phyloP scores from a whole-genome alignment of 2,329 filamentous ascomycete species.

The Fusarium bactridioides region DNA sequence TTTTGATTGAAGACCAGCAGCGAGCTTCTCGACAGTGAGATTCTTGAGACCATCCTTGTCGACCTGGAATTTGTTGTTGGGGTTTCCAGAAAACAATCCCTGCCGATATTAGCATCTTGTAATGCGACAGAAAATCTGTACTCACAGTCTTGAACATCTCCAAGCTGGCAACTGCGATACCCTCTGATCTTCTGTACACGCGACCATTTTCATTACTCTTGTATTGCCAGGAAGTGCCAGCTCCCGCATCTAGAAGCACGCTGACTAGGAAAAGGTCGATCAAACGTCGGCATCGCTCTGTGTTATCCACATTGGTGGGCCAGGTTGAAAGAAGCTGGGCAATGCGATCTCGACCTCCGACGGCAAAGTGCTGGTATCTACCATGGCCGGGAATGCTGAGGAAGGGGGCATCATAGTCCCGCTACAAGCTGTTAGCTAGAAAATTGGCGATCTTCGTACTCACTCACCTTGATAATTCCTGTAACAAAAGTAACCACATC shows the following conservation, averaged over 20 bases:
- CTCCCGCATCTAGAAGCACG: constrained; percentile 85
- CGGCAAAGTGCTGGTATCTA: constrained; percentile 83
- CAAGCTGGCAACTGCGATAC: constrained; percentile 76
- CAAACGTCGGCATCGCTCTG: constrained; percentile 77
- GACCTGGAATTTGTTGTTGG: constrained; percentile 84
- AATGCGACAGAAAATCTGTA: constrained; percentile 4
- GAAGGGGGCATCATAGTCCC: constrained; percentile 65
- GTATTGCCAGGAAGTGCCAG: constrained; percentile 90
- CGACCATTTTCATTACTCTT: constrained; percentile 89
- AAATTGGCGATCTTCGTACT: background rate
- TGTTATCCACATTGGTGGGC: constrained; percentile 72
- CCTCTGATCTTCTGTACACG: constrained; percentile 85
- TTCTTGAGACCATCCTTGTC: constrained; percentile 81
- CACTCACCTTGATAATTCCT: constrained; percentile 87
- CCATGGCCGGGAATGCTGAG: constrained; percentile 82
- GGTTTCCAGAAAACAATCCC: constrained; percentile 86
- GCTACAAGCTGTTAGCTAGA: constrained; percentile 44
- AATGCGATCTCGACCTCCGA: constrained; percentile 79
- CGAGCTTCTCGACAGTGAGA: constrained; percentile 77
- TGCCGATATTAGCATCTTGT: constrained; percentile 42
- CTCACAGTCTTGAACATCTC: constrained; percentile 89
- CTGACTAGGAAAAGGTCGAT: constrained; percentile 82
- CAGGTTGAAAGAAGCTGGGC: constrained; percentile 75
- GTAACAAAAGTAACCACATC: constrained; percentile 88
- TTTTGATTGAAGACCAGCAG: constrained; percentile 83